These are phyloP conservation scores for Annulohypoxylon bovei DNA, from an alignment of 495 filamentous ascomycete genomes.

Conservation along the genomic window DNA sequence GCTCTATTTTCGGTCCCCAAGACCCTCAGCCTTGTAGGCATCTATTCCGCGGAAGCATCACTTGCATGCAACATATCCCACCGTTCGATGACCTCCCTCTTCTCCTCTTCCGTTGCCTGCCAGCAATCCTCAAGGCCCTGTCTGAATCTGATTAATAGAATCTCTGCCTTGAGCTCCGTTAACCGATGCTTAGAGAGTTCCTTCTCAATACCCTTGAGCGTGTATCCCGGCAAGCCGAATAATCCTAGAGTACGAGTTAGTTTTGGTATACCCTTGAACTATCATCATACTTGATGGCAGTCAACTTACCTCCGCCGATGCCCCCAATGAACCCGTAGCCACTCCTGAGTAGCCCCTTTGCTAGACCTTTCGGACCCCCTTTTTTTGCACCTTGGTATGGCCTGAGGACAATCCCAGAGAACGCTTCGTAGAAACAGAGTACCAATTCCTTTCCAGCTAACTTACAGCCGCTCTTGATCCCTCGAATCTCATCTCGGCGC, in stretches of 20 bases:
- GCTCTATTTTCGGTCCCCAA: no score
- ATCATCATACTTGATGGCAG: not conserved
- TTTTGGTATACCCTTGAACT: not conserved
- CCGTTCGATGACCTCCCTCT: slow-evolving; percentile 39
- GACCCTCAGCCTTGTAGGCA: not conserved
- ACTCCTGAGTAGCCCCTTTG: slow-evolving; percentile 39
- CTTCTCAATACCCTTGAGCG: slow-evolving; percentile 70
- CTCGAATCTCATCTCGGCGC: slow-evolving; percentile 64
- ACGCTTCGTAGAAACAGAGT: slow-evolving; percentile 51
- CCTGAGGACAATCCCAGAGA: slow-evolving; percentile 48
- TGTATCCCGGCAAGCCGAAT: slow-evolving; percentile 67
- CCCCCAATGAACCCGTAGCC: slow-evolving; percentile 1
- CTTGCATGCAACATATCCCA: slow-evolving; percentile 35
- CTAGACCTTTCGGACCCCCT: slow-evolving; percentile 53
- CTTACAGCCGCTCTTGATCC: slow-evolving; percentile 63
- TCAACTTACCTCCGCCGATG: slow-evolving; percentile 9
- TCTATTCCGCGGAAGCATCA: not conserved
- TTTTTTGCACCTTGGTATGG: slow-evolving; percentile 51
- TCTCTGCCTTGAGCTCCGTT: slow-evolving; percentile 39
- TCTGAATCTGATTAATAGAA: slow-evolving; percentile 40
- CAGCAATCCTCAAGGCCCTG: slow-evolving; percentile 41
- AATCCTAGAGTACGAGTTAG: slow-evolving; percentile 35
- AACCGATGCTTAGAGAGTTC: slow-evolving; percentile 62
- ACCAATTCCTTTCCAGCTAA: slow-evolving; percentile 62
- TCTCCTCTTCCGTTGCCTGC: slow-evolving; percentile 36